Base-by-base conservation (phyloP, 345 rosid species). In the Excoecaria cochinchinensis region DNA sequence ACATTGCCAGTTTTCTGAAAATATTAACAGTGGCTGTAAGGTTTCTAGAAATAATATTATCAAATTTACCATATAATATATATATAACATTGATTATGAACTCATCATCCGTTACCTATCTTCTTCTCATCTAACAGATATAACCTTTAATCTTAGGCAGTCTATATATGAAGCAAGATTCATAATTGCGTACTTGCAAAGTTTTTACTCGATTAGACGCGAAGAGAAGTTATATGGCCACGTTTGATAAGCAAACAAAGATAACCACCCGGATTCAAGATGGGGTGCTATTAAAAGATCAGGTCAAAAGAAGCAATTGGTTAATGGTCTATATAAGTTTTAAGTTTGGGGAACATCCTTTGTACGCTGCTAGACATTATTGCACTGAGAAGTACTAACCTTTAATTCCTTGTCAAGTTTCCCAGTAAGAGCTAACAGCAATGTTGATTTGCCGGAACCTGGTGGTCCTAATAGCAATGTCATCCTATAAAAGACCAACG, bases 391-490 rank as follows among this genome's bases (percentile, higher is more conserved):
- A 19, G 71, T 60, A 78, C 86, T 58, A 60, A 92, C 98, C 92
- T 90, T 82, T 55, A 94, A 68, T 66, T 70, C 74, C 73, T 77
- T 47, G 72, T 78, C 92, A 76, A 92, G 92, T 76, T 94, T 94
- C 69, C 99, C 99, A 0, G 97, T 85, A 4, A 94, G 93, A 79
- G 97, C 94, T 74, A 82, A 79, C 55, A 94, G 95, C 80, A 94
- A 83, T 24, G 95, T 85, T 38, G 98, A 91, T 83, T 92, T 92
- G 10, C 99, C 99, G 0, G 97, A 91, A 53, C 97, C 97, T 0
- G 98, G 98, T 73, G 98, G 97, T 84, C 97, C 98, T 72, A 94
- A 79, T 40, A 94, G 90, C 82, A 94, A 80, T 8, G 98, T 91
- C 98, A 94, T 94, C 93, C 97, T 94, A 51, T 59, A 72, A 58